A percentile compares a stretch with the other conserved stretches of the same genome.
These are phyloP conservation scores for Russula vinacea DNA, from an alignment of 768 basidiomycete genomes.

Conservation along the genomic window DNA sequence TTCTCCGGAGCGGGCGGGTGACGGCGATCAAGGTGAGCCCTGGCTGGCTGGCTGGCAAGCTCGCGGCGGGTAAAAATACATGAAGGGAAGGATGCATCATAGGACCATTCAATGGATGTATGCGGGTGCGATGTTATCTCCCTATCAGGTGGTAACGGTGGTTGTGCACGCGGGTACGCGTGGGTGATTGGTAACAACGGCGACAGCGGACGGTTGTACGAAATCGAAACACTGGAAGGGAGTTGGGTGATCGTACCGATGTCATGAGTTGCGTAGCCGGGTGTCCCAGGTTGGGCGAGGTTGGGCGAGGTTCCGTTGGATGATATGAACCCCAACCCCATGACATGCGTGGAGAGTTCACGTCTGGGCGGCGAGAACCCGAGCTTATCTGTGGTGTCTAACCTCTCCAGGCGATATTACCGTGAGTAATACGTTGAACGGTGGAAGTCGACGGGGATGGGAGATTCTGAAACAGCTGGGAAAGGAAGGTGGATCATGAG, in stretches of 20 bases:
- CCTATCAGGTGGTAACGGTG: not conserved
- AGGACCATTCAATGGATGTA: not conserved
- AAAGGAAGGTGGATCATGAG: conserved; percentile 19
- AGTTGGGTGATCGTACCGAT: conserved; percentile 13
- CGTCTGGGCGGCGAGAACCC: conserved; percentile 4
- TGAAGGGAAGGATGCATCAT: not conserved
- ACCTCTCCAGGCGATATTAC: conserved; percentile 22
- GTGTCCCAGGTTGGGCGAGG: not conserved
- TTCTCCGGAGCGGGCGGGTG: not conserved
- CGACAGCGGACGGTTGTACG: not conserved
- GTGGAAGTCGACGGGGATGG: conserved; percentile 5
- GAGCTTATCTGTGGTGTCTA: conserved; percentile 10
- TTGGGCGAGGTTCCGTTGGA: not conserved
- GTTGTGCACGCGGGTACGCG: not conserved
- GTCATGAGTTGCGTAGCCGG: not conserved
- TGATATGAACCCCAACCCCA: not conserved
- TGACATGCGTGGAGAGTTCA: not conserved
- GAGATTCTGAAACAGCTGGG: conserved; percentile 23
- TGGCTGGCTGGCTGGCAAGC: not conserved
- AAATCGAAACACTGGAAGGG: not conserved
- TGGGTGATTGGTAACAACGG: conserved; percentile 1
- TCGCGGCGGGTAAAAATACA: not conserved
- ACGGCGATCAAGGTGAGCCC: not conserved
- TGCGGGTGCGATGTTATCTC: not conserved
- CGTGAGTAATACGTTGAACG: conserved; percentile 18